Evolutionary conservation across 1,139 yeast genomes (phyloP).

Genomic region (Casaregolazyma suthepensis): DNA sequence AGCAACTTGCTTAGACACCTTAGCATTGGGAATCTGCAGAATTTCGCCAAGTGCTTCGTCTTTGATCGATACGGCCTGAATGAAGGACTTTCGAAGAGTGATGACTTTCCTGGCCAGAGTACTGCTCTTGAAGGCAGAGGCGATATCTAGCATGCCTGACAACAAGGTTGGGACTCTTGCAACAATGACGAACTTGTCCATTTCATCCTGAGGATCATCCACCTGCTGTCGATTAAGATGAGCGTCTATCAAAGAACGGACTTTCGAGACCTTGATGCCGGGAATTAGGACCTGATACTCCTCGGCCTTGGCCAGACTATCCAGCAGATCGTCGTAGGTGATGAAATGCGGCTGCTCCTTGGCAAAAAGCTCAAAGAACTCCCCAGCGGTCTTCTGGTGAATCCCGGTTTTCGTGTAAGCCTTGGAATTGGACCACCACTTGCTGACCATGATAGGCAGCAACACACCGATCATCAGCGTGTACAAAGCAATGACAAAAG

Average conservation of each 20-base stretch:
- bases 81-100: slow-evolving; percentile 64
- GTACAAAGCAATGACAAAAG: slow-evolving; percentile 60
- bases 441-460: slow-evolving; percentile 69
- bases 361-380: slow-evolving; percentile 45
- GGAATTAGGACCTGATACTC: slow-evolving; percentile 52
- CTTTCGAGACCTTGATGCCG: slow-evolving; percentile 41
- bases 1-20: slow-evolving; percentile 22
- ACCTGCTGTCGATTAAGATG: slow-evolving; percentile 50
- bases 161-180: slow-evolving; percentile 61
- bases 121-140: slow-evolving; percentile 67
- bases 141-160: slow-evolving; percentile 72
- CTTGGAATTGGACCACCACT: slow-evolving; percentile 88
- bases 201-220: slow-evolving; percentile 33
- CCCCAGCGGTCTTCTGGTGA: slow-evolving; percentile 74
- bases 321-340: slow-evolving; percentile 49
- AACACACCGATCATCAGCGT: slow-evolving; percentile 67
- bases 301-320: slow-evolving; percentile 55
- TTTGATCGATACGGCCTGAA: slow-evolving; percentile 66
- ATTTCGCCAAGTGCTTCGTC: slow-evolving; percentile 53
- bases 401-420: slow-evolving; percentile 78
- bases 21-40: slow-evolving; percentile 72
- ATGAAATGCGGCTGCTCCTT: slow-evolving; percentile 72
- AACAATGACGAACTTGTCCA: slow-evolving; percentile 50
- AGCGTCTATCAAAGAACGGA: slow-evolving; percentile 45
- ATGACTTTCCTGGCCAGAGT: slow-evolving; percentile 57